Base-by-base conservation (phyloP, 2,329 filamentous ascomycete genomes). In the Pseudocercospora macadamiae region DNA sequence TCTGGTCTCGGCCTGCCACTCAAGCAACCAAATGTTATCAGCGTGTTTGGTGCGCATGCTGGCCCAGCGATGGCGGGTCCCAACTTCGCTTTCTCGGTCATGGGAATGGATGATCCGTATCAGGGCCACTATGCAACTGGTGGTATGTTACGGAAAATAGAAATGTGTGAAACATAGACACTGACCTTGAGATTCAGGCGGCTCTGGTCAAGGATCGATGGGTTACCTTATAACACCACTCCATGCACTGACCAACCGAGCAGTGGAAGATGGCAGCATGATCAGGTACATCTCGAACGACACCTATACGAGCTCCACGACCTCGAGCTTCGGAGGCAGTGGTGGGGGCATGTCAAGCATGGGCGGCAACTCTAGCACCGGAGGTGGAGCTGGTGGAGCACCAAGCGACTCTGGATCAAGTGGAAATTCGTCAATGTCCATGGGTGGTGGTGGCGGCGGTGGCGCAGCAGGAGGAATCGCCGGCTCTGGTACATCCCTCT, bases 1-100 rank as follows among this genome's bases (percentile, higher is more conserved):
- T 55, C 42, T 19, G 54, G 52, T 9, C 42, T 47, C 45, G 62
- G 56, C 16, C 63, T 86, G 1, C 84, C 84, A 0, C 71, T 86
- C 2, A 68, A 80, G 16, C 79, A 79, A 19, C 74, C 75, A 4
- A 69, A 66, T 3, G 74, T 74, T 52, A 60, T 77, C 12, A 70
- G 66, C 36, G 63, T 77, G 10, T 76, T 74, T 51, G 74, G 74
- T 4, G 74, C 58, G 55, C 60, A 65, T 39, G 63, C 63, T 23
- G 60, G 57, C 16, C 59, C 57, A 7, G 47, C 25, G 1, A 49
- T 55, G 7, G 51, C 53, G 47, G 57, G 60, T 25, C 59, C 57
- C 2, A 62, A 62, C 42, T 57, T 58, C n/a, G 54, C 57, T 9
- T 60, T 62, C 12, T 53, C 44, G 12, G 59, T 64, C 28, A 23